Base-by-base conservation (phyloP, 1,284 basidiomycete genomes). In the Leucocoprinus gongylophorus region DNA sequence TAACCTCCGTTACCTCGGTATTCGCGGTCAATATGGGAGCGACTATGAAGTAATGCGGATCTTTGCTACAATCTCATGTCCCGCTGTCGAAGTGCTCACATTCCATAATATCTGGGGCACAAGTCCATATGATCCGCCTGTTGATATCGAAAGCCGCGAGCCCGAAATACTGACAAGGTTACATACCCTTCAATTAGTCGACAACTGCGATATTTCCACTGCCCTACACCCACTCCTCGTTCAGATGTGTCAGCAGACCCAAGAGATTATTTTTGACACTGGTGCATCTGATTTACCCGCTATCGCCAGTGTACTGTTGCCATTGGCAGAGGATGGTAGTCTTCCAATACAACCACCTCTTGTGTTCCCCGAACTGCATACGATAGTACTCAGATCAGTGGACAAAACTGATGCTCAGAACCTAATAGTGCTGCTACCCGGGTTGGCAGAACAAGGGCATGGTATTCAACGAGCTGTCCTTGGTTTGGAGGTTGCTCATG, bases 41-140 rank as follows among this genome's bases (percentile, higher is more conserved):
- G 51, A 53, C 17, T 53, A 42, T 28, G 51, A 53, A 48, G 51
- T 53, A 6, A 48, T 53, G 35, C 30, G 51, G 1, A 48, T 53
- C 20, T 39, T 53, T 9, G 51, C 46, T 12, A 53, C 51, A 9
- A 13, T 53, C 9, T 53, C 51, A 2, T 44, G 28, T 17, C 51
- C 51, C 10, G 18, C 44, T 6, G 44, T 53, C 10, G 46, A 53
- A 15, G 33, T 48, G 2, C 37, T 53, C 40, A 48, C 44, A 42
- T 13, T 53, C 5, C 51, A 53, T 13, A 53, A 53, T 29, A 29
- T 53, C 29, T 26, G 47, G 28, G 46, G 46, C 2, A 53, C 51
- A 2, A 48, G 46, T 23, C 21, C 38, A 7, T 46, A 48, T 23
- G 51, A 53, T 17, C n/a, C 35, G 12, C 41, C 51, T 17, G 43